A percentile compares a stretch with the other conserved stretches of the same genome.
phyloP scores from a whole-genome alignment of 2,329 filamentous ascomycete species.

The Hirsutella thompsonii region DNA sequence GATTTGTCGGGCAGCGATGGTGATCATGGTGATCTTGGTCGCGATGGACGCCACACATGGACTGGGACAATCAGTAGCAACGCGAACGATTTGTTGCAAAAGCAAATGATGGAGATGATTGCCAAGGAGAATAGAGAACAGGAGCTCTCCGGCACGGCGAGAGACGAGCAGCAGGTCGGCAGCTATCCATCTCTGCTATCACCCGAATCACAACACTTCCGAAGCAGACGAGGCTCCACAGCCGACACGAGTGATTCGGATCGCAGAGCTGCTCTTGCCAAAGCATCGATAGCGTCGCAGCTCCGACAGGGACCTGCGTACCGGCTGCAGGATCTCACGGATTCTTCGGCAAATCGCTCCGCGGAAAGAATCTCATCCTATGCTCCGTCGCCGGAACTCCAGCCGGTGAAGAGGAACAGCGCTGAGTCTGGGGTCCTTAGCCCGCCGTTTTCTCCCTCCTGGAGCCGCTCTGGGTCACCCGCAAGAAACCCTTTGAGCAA shows the following conservation, averaged over 20 bases:
- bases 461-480: conserved; percentile 52
- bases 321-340: conserved; percentile 34
- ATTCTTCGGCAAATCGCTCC: conserved; percentile 20
- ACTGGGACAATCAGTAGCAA: conserved; percentile 35
- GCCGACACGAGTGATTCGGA: conserved; percentile 28
- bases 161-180: conserved; percentile 14
- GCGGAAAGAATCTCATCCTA: conserved; percentile 31
- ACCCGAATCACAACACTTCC: conserved; percentile 17
- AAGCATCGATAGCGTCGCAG: conserved; percentile 9
- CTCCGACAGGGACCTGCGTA: conserved; percentile 17
- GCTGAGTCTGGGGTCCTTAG: conserved; percentile 46
- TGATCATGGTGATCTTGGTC: conserved; percentile 22
- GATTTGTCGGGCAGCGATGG: conserved; percentile 48
- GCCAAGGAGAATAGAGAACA: conserved; percentile 36
- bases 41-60: conserved; percentile 18
- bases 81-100: conserved; percentile 40
- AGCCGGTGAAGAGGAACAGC: conserved; percentile 30
- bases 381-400: conserved; percentile 40
- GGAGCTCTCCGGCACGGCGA: conserved; percentile 19
- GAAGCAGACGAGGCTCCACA: conserved; percentile 23
- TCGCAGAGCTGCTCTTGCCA: conserved; percentile 13
- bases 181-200: conserved; percentile 16
- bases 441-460: conserved; percentile 48
- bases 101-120: conserved; percentile 50
- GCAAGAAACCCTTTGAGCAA: conserved; percentile 43